phyloP scores from a whole-genome alignment of 129 eudicot genomes.

The Erigeron canadensis region DNA sequence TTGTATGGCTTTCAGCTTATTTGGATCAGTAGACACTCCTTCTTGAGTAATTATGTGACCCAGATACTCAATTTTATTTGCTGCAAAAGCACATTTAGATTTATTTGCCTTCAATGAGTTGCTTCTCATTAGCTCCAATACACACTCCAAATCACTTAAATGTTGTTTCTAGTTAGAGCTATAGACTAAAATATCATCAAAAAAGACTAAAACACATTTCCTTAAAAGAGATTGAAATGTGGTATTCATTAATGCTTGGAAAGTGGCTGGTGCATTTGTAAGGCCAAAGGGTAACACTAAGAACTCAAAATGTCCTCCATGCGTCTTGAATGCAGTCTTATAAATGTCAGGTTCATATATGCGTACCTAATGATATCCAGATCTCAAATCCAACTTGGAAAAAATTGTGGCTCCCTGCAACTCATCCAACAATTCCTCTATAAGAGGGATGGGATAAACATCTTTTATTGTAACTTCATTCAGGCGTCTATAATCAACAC shows the following conservation, averaged over 20 bases:
- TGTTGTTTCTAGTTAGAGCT: not conserved
- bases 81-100: slow-evolving; percentile 13
- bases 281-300: not conserved
- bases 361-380: not conserved
- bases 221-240: not conserved
- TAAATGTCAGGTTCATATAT: not conserved
- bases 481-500: too few species aligned
- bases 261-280: not conserved
- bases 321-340: not conserved
- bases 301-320: not conserved
- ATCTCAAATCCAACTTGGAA: not conserved
- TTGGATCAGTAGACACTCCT: not conserved
- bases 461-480: too few species aligned
- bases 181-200: not conserved
- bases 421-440: too few species aligned
- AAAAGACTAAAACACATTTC: not conserved
- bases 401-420: not conserved
- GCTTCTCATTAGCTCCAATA: not conserved
- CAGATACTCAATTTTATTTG: not conserved
- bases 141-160: not conserved
- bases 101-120: not conserved
- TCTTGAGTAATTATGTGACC: not conserved
- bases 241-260: not conserved
- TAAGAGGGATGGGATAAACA: too few species aligned
- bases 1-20: not conserved